phyloP scores from a whole-genome alignment of 306 rosid genomes.

The Cucumis cinereus region DNA sequence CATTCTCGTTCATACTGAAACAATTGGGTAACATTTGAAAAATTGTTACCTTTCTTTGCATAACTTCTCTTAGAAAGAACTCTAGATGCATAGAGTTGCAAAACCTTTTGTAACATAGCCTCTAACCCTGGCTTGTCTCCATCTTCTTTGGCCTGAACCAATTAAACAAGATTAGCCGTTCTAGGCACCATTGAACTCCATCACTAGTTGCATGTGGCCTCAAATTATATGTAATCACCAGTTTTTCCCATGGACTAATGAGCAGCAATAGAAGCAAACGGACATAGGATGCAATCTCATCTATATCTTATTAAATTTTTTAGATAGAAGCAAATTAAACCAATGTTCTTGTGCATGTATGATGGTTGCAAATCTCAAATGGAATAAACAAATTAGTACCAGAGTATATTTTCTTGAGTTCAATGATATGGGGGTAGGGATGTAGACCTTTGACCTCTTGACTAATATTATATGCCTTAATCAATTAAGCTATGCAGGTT shows the following conservation, averaged over 20 bases:
- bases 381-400: neutral
- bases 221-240: neutral
- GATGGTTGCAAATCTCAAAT: neutral
- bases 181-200: neutral
- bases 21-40: neutral
- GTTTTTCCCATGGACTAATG: neutral
- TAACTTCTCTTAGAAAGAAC: conserved; percentile 79
- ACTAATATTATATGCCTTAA: no score
- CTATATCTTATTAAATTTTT: neutral
- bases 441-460: no score
- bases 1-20: neutral
- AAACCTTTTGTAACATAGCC: conserved; percentile 93
- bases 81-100: conserved; percentile 80
- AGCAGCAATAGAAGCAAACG: neutral
- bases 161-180: conserved; percentile 13
- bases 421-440: no score
- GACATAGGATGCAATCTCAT: neutral
- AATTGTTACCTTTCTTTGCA: conserved; percentile 49
- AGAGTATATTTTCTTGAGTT: neutral
- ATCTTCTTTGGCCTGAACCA: conserved; percentile 76
- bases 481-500: no score
- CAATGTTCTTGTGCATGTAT: neutral
- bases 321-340: neutral
- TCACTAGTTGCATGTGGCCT: neutral
- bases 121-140: conserved; percentile 93